Conservation (phyloP, 768 basidiomycete species). For the Ephemerocybe angulata region DNA sequence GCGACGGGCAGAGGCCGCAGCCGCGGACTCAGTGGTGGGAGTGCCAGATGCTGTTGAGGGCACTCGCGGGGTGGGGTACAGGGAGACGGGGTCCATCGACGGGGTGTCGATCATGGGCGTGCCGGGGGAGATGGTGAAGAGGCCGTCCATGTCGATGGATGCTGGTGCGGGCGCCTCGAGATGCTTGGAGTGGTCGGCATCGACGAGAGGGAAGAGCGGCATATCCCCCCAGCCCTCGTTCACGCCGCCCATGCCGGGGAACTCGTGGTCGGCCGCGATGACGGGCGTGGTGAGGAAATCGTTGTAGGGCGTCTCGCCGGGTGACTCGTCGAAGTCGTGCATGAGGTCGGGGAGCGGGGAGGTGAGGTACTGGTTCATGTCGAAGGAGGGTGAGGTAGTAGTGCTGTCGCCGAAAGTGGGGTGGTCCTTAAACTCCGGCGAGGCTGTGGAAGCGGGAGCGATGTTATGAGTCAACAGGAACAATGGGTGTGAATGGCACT, state of each 20-base stretch:
- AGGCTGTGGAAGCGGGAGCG: conserved; percentile 7
- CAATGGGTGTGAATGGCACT: neutral
- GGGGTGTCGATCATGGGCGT: conserved; percentile 32
- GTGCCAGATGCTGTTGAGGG: conserved; percentile 7
- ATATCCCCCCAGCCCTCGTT: too few relatives aligned
- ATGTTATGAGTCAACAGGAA: conserved; percentile 16
- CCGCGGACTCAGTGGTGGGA: conserved; percentile 9
- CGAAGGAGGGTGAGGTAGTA: too few relatives aligned
- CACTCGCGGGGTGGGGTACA: conserved; percentile 29
- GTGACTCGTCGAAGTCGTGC: conserved; percentile 29
- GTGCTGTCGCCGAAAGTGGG: conserved; percentile 16
- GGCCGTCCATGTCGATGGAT: conserved; percentile 15
- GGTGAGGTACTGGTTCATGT: conserved; percentile 28
- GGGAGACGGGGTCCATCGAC: conserved; percentile 36
- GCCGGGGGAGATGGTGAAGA: conserved; percentile 50
- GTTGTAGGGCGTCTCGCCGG: conserved; percentile 32
- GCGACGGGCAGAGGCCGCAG: conserved; percentile 20
- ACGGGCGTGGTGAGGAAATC: conserved; percentile 39
- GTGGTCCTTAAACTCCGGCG: conserved; percentile 24
- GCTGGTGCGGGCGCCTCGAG: conserved; percentile 10
- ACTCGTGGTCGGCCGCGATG: conserved; percentile 21
- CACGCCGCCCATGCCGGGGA: conserved; percentile 10
- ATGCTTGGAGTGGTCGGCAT: conserved; percentile 9
- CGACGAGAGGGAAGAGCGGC: too few relatives aligned
- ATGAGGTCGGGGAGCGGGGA: conserved; percentile 27